A percentile compares a stretch with the other conserved stretches of the same genome.
Evolutionary conservation across 768 basidiomycete genomes (phyloP).

Genomic region (Nidula microcarpa): DNA sequence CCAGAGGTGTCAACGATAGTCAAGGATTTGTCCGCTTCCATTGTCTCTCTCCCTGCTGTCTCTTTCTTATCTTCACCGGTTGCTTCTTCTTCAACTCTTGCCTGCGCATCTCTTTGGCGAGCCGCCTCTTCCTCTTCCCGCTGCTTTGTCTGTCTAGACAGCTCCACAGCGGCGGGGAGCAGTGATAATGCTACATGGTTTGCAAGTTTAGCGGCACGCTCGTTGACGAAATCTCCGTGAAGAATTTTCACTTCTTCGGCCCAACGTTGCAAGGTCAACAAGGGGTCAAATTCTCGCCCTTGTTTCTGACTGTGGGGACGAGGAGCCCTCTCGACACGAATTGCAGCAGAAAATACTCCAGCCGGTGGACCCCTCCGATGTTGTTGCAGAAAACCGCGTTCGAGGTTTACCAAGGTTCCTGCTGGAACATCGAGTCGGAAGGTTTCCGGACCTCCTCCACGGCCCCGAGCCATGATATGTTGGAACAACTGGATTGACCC

Average conservation of each 20-base stretch:
- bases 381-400: constrained; percentile 43
- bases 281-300: constrained; percentile 68
- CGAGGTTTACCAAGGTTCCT: constrained; percentile 57
- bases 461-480: constrained; percentile 67
- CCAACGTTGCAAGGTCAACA: constrained; percentile 86
- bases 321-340: constrained; percentile 58
- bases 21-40: background rate
- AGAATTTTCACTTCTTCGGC: constrained; percentile 81
- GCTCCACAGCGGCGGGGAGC: constrained; percentile 75
- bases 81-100: constrained; percentile 29
- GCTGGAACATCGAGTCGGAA: constrained; percentile 78
- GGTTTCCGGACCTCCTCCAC: constrained; percentile 54
- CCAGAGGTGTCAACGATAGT: background rate
- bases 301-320: constrained; percentile 37
- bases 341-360: constrained; percentile 47
- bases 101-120: constrained; percentile 26
- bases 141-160: constrained; percentile 52
- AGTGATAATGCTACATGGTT: constrained; percentile 74
- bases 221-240: constrained; percentile 69
- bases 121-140: constrained; percentile 45
- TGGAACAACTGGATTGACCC: constrained; percentile 83
- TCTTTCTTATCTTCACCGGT: constrained; percentile 24
- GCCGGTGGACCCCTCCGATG: constrained; percentile 42
- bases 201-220: constrained; percentile 61
- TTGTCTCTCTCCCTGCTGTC: background rate